Conservation (phyloP, 441 rosid species). For the Erodium chrysanthum region DNA sequence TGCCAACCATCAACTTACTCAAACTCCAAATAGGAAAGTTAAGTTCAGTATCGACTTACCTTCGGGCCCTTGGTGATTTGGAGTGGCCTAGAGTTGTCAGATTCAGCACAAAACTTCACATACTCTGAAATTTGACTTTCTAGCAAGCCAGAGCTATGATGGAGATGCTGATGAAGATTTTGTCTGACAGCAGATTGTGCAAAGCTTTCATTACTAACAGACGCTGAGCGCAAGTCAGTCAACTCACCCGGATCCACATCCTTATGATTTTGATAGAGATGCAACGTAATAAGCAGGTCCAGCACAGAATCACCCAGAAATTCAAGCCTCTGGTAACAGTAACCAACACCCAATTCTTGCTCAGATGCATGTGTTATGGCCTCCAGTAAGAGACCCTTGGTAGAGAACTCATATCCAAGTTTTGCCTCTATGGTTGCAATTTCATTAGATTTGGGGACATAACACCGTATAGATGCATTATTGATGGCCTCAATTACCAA, state of each 20-base stretch:
- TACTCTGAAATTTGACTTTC: constrained; percentile 51
- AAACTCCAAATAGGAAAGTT: not conserved
- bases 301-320: constrained; percentile 86
- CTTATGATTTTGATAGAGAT: constrained; percentile 58
- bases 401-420: constrained; percentile 48
- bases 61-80: constrained; percentile 61
- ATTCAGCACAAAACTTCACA: constrained; percentile 33
- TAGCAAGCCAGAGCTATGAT: constrained; percentile 38
- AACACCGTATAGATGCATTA: constrained; percentile 35
- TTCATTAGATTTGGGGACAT: constrained; percentile 35
- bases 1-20: no score
- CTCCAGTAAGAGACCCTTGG: constrained; percentile 67
- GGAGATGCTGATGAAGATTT: constrained; percentile 55
- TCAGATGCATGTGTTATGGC: constrained; percentile 50
- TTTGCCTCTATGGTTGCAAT: constrained; percentile 48
- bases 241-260: constrained; percentile 73
- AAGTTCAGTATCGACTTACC: constrained; percentile 31
- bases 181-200: constrained; percentile 64
- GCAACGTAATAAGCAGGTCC: constrained; percentile 74
- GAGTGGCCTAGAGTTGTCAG: constrained; percentile 30
- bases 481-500: constrained; percentile 38
- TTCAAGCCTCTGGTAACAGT: constrained; percentile 85
- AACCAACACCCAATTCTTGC: constrained; percentile 34
- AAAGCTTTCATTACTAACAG: constrained; percentile 72
- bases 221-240: constrained; percentile 86